A percentile compares a stretch with the other conserved stretches of the same genome.
Conservation (phyloP, 2,329 filamentous ascomycete genomes). For the Ascochyta viciae-villosae region DNA sequence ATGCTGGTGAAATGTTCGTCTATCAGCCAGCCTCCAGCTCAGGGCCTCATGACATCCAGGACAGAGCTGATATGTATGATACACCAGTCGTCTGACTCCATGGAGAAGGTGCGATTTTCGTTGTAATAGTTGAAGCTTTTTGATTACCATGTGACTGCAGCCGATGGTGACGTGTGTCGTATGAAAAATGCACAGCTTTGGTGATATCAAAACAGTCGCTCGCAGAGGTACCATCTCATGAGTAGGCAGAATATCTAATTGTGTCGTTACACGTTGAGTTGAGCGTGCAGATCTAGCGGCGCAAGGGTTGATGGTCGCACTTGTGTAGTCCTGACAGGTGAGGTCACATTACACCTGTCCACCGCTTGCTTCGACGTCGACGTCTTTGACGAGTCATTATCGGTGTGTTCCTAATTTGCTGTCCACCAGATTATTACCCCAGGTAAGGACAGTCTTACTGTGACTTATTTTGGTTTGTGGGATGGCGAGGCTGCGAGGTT, state of each 20-base stretch:
- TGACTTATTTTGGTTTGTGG: background rate
- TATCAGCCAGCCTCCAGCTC: too few species aligned
- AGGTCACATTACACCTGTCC: background rate
- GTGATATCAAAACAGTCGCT: background rate
- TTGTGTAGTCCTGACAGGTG: background rate
- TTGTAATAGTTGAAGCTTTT: background rate
- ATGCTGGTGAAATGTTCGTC: too few species aligned
- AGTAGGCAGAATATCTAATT: background rate
- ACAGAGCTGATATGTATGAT: too few species aligned
- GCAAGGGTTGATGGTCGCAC: constrained; percentile 4
- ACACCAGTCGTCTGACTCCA: background rate
- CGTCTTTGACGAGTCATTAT: background rate
- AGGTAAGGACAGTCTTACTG: background rate
- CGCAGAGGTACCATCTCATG: background rate
- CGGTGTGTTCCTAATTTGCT: background rate
- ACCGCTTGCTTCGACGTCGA: constrained; percentile 10
- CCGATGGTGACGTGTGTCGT: background rate
- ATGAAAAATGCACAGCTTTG: background rate
- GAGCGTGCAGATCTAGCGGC: background rate
- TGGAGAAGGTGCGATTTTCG: background rate
- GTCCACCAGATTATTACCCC: background rate
- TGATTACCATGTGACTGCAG: background rate
- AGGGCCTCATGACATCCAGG: too few species aligned
- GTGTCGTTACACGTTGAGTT: background rate
- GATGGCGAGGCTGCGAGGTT: background rate